A percentile compares a stretch with the other conserved stretches of the same genome.
phyloP scores from a whole-genome alignment of 352 stramenopile species.

The Pythium brassicae region DNA sequence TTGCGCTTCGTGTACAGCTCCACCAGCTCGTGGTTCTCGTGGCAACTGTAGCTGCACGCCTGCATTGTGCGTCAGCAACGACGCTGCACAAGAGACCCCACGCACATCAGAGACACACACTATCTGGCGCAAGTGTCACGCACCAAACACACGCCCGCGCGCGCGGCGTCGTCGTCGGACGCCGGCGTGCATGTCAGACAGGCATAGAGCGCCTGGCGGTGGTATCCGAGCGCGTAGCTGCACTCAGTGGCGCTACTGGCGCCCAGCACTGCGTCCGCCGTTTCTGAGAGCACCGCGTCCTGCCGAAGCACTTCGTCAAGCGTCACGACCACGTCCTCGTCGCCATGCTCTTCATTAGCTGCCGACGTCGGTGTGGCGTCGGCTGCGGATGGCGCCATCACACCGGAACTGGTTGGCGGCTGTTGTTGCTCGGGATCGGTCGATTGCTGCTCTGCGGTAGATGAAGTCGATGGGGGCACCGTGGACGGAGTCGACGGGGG shows the following conservation, averaged over 20 bases:
- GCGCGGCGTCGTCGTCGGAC: slow-evolving; percentile 22
- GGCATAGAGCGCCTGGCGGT: slow-evolving; percentile 63
- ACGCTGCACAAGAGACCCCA: too few species aligned
- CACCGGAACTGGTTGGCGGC: too few species aligned
- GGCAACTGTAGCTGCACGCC: slow-evolving; percentile 72
- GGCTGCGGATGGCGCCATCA: too few species aligned
- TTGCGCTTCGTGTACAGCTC: slow-evolving; percentile 79
- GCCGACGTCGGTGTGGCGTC: too few species aligned
- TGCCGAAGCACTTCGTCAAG: slow-evolving; percentile 57
- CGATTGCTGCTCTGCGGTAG: too few species aligned
- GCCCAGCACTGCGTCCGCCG: slow-evolving; percentile 56
- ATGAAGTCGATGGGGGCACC: too few species aligned
- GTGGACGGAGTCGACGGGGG: too few species aligned
- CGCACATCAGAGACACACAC: too few species aligned
- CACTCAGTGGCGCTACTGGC: slow-evolving; percentile 56
- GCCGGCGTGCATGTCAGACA: slow-evolving; percentile 68
- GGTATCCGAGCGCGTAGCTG: slow-evolving; percentile 65
- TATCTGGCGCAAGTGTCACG: neutral
- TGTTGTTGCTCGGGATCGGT: too few species aligned
- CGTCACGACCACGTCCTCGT: slow-evolving; percentile 52
- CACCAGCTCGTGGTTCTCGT: slow-evolving; percentile 69
- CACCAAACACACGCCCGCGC: slow-evolving; percentile 56
- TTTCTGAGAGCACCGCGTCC: slow-evolving; percentile 47
- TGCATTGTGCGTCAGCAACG: slow-evolving; percentile 1
- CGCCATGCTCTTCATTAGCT: slow-evolving; percentile 8